These are phyloP conservation scores for Cornus controversa DNA, from an alignment of 148 eudicot species.

Conservation along the genomic window DNA sequence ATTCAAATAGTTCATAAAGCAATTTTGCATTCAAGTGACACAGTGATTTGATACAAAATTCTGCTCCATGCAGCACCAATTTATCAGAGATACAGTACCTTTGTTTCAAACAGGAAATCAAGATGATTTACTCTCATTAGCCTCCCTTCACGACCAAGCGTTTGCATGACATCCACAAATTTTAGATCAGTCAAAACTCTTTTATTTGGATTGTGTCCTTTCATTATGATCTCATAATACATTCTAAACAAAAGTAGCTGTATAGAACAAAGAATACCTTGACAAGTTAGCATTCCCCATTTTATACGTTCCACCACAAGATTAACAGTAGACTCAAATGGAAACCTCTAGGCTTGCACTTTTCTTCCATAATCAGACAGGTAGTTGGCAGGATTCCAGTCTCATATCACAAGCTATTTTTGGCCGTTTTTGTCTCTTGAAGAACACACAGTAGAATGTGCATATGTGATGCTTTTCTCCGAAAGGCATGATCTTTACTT, in stretches of 20 bases:
- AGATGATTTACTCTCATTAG: neutral
- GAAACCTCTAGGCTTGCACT: neutral
- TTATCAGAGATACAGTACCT: neutral
- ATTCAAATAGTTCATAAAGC: neutral
- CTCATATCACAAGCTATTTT: neutral
- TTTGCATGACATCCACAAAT: neutral
- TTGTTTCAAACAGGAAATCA: neutral
- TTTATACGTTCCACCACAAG: too few species aligned
- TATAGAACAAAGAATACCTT: too few species aligned
- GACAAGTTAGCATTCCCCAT: too few species aligned
- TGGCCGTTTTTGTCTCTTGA: neutral
- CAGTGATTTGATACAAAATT: neutral
- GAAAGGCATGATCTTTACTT: neutral
- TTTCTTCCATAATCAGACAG: neutral
- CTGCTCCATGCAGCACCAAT: neutral
- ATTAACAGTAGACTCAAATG: too few species aligned
- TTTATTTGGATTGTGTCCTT: too few species aligned
- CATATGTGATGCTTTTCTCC: neutral
- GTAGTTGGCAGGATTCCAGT: neutral
- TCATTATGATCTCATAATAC: too few species aligned
- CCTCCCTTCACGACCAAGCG: neutral
- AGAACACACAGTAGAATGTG: neutral
- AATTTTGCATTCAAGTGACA: neutral
- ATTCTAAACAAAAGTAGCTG: too few species aligned
- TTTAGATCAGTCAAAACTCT: too few species aligned